Percentiles rank a stretch among this genome's conserved stretches.
These are phyloP conservation scores for Cytospora paraplurivora DNA, from an alignment of 2,329 filamentous ascomycete genomes.

Conservation along the genomic window DNA sequence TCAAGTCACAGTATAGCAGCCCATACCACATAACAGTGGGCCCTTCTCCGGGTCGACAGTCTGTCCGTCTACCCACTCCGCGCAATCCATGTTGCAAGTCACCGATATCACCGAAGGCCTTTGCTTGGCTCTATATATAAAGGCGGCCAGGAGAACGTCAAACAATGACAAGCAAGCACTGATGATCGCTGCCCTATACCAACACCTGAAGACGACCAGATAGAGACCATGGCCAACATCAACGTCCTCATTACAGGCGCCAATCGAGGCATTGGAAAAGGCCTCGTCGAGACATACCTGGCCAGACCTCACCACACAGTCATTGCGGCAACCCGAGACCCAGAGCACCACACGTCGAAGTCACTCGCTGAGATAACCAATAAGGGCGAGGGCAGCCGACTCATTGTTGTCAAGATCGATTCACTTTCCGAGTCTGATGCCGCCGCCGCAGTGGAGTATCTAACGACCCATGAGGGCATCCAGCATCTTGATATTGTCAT, in stretches of 20 bases:
- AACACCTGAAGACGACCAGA: too few species aligned
- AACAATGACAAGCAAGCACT: too few species aligned
- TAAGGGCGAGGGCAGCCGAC: conserved; percentile 36
- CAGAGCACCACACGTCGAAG: conserved; percentile 1
- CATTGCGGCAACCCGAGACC: conserved; percentile 25
- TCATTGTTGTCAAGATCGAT: conserved; percentile 49
- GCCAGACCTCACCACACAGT: conserved; percentile 12
- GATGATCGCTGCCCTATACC: too few species aligned
- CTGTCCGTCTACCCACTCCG: neutral
- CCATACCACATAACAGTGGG: neutral
- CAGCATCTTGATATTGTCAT: conserved; percentile 52
- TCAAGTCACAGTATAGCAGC: too few species aligned
- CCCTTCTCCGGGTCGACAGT: neutral
- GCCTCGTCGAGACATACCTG: conserved; percentile 30
- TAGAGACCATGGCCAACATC: conserved; percentile 10
- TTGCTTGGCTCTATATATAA: neutral
- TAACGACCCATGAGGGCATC: conserved; percentile 41
- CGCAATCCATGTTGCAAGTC: neutral
- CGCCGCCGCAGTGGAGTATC: conserved; percentile 36
- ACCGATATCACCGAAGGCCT: neutral
- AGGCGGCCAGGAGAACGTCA: too few species aligned
- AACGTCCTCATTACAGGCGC: conserved; percentile 35
- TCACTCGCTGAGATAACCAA: conserved; percentile 22
- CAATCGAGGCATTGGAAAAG: conserved; percentile 36
- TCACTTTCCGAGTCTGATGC: conserved; percentile 39